These are phyloP conservation scores for Plasmodium malariae DNA, from an alignment of 169 alveolate species.

Conservation along the genomic window DNA sequence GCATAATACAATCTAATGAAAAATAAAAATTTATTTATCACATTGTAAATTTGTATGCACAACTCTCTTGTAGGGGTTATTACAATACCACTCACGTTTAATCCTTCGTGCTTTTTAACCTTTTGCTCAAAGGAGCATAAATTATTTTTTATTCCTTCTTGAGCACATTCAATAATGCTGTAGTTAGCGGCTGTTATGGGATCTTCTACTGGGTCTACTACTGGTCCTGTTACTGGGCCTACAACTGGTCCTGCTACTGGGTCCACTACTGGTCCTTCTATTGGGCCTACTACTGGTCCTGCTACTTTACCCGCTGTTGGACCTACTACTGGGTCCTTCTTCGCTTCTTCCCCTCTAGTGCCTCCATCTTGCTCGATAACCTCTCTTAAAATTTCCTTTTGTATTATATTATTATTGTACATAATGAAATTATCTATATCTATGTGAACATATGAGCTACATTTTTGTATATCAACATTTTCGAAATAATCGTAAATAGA, in stretches of 20 bases:
- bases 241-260: too few species aligned
- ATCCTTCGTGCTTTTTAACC: background rate
- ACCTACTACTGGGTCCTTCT: background rate
- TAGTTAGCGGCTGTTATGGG: background rate
- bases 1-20: slow-evolving; percentile 60
- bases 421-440: slow-evolving; percentile 18
- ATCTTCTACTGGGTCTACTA: background rate
- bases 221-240: background rate
- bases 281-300: background rate
- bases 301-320: background rate
- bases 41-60: slow-evolving; percentile 89
- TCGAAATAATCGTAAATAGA: slow-evolving; percentile 19
- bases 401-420: background rate
- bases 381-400: background rate
- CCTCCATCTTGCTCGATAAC: background rate
- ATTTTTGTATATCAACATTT: slow-evolving; percentile 13
- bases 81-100: slow-evolving; percentile 86
- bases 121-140: background rate
- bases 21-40: slow-evolving; percentile 50
- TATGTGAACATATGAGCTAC: background rate
- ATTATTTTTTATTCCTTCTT: background rate
- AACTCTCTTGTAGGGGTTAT: slow-evolving; percentile 95
- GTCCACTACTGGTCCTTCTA: background rate
- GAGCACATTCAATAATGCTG: background rate
- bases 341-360: background rate